Percentiles rank a stretch among this genome's conserved stretches.
These are phyloP conservation scores for Musa itinerans DNA, from an alignment of 176 grass and related monocot species.

Conservation along the genomic window DNA sequence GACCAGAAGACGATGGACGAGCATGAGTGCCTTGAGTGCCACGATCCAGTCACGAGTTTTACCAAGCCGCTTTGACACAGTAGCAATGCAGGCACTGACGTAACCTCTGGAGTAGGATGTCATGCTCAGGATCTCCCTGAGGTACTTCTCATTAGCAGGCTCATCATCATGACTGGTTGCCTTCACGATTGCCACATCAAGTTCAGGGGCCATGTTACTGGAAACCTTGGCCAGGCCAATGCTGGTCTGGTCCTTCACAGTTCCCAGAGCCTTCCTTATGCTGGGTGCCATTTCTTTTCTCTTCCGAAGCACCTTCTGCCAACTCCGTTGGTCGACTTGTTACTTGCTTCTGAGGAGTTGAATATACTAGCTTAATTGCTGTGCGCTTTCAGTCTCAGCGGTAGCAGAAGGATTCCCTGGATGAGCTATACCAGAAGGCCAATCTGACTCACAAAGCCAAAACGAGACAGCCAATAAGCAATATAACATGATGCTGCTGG, in stretches of 20 bases:
- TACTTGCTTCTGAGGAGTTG: too few species aligned
- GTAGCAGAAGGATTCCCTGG: too few species aligned
- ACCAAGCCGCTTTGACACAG: constrained; percentile 46
- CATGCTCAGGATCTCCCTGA: constrained; percentile 35
- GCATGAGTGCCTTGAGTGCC: constrained; percentile 57
- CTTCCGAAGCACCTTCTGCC: neutral
- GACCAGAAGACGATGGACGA: constrained; percentile 56
- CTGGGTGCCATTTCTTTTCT: constrained; percentile 3
- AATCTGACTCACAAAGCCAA: too few species aligned
- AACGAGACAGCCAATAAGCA: too few species aligned
- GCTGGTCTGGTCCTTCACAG: constrained; percentile 70
- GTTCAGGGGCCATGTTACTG: constrained; percentile 40
- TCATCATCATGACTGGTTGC: constrained; percentile 59
- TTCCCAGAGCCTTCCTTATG: constrained; percentile 68
- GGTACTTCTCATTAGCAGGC: constrained; percentile 48
- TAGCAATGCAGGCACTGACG: constrained; percentile 31
- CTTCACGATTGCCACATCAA: constrained; percentile 65
- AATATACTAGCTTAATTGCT: too few species aligned
- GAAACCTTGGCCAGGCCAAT: constrained; percentile 69
- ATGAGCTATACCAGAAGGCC: too few species aligned
- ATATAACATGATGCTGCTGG: too few species aligned
- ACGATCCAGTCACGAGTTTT: constrained; percentile 71
- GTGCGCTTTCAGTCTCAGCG: too few species aligned
- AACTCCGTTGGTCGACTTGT: neutral
- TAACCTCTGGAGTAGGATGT: constrained; percentile 23